Percentiles rank a stretch among this genome's conserved stretches.
Conservation (phyloP, 1,139 yeast genomes). For the Blastobotrys indianensis region DNA sequence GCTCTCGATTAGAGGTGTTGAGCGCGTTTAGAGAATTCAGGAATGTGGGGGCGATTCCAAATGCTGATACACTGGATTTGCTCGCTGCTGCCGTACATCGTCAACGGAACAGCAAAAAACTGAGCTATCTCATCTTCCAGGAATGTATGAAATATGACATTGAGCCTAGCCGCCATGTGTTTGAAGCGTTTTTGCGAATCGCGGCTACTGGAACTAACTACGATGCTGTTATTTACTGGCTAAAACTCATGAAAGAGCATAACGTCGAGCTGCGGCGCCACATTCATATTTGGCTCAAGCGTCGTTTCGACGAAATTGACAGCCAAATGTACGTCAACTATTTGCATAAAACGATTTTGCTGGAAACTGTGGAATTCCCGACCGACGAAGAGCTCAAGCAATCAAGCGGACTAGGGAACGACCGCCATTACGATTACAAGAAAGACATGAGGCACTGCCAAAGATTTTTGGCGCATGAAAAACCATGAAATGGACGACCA, state of each 20-base stretch:
- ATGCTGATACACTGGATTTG: slow-evolving; percentile 24
- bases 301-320: slow-evolving; percentile 13
- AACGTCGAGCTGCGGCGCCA: slow-evolving; percentile 17
- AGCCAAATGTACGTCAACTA: no score
- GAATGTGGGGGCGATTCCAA: slow-evolving; percentile 20
- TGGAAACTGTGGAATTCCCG: slow-evolving; percentile 14
- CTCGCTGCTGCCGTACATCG: slow-evolving; percentile 27
- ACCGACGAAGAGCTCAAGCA: slow-evolving; percentile 15
- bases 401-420: not conserved
- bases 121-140: slow-evolving; percentile 25
- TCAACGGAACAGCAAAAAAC: slow-evolving; percentile 29
- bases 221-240: slow-evolving; percentile 21
- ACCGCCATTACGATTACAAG: slow-evolving; percentile 11
- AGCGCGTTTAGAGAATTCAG: slow-evolving; percentile 22
- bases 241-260: slow-evolving; percentile 25
- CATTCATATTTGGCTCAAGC: slow-evolving; percentile 19
- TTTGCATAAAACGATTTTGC: slow-evolving; percentile 7
- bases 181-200: slow-evolving; percentile 25
- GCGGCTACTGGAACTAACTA: slow-evolving; percentile 26
- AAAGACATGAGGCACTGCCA: slow-evolving; percentile 17
- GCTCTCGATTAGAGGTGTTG: slow-evolving; percentile 10
- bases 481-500: slow-evolving; percentile 4
- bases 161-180: slow-evolving; percentile 19
- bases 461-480: slow-evolving; percentile 20
- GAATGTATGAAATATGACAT: slow-evolving; percentile 19